Conservation (phyloP, 1,284 basidiomycete genomes). For the Ganoderma lucidum region DNA sequence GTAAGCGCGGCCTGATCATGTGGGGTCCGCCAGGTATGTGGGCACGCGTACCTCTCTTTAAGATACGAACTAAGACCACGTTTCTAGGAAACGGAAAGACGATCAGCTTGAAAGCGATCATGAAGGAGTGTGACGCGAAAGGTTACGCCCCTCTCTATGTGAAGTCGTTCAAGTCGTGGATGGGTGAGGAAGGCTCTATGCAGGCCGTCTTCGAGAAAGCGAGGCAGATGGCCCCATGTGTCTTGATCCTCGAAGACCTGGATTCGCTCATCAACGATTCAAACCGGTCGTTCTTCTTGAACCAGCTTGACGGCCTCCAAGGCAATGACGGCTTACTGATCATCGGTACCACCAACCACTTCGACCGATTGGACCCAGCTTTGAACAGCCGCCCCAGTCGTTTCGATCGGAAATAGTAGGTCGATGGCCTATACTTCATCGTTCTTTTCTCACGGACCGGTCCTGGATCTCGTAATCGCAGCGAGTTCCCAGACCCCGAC, state of each 20-base stretch:
- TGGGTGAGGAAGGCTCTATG: conserved; percentile 77
- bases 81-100: conserved; percentile 82
- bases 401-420: conserved; percentile 87
- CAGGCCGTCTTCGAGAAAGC: conserved; percentile 70
- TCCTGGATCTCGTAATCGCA: conserved; percentile 35
- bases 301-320: conserved; percentile 79
- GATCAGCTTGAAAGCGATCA: conserved; percentile 79
- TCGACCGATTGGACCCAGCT: conserved; percentile 79
- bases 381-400: conserved; percentile 80
- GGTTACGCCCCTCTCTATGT: conserved; percentile 80
- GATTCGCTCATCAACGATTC: conserved; percentile 80
- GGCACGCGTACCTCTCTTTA: background rate
- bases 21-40: conserved; percentile 72
- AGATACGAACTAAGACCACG: background rate
- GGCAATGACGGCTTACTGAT: conserved; percentile 82
- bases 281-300: conserved; percentile 87
- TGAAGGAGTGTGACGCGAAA: conserved; percentile 68
- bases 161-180: conserved; percentile 70
- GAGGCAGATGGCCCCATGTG: conserved; percentile 72
- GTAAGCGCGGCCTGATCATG: conserved; percentile 75
- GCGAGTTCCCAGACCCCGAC: conserved; percentile 72
- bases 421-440: background rate
- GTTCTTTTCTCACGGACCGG: background rate
- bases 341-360: conserved; percentile 86
- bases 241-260: conserved; percentile 83